Conservation (phyloP, 2,329 filamentous ascomycete species). For the Clonostachys rosea region DNA sequence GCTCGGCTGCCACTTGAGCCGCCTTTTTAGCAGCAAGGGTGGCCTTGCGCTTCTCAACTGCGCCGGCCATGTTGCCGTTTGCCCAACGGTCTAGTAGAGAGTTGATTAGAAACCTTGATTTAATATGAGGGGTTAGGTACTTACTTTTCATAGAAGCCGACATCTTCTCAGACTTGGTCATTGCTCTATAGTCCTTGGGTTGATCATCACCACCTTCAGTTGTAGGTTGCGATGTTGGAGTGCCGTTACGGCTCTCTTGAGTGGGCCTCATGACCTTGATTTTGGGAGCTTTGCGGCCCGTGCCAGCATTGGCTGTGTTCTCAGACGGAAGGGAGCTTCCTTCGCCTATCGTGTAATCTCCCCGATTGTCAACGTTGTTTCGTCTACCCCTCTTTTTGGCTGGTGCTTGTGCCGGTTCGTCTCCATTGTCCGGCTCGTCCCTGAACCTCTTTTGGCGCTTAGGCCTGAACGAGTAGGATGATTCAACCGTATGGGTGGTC, state of each 20-base stretch:
- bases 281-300: conserved; percentile 25
- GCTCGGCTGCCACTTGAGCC: conserved; percentile 33
- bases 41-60: conserved; percentile 56
- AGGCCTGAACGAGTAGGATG: conserved; percentile 47
- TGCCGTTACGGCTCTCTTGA: conserved; percentile 18
- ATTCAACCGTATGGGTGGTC: conserved; percentile 41
- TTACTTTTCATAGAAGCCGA: conserved; percentile 61
- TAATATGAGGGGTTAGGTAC: conserved; percentile 9
- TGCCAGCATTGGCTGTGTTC: conserved; percentile 5
- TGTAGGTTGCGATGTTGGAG: conserved; percentile 12
- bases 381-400: conserved; percentile 27
- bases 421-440: conserved; percentile 38
- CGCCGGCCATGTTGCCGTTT: conserved; percentile 54
- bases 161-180: conserved; percentile 65
- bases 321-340: not conserved
- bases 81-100: conserved; percentile 47
- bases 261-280: conserved; percentile 27
- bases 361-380: not conserved
- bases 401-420: conserved; percentile 25
- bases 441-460: conserved; percentile 51
- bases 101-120: conserved; percentile 3
- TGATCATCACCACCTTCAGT: conserved; percentile 26
- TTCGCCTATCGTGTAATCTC: not conserved
- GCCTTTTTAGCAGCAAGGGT: conserved; percentile 56
- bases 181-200: conserved; percentile 51